phyloP scores from a whole-genome alignment of 1,284 basidiomycete species.

The Phellinidium pouzarii region DNA sequence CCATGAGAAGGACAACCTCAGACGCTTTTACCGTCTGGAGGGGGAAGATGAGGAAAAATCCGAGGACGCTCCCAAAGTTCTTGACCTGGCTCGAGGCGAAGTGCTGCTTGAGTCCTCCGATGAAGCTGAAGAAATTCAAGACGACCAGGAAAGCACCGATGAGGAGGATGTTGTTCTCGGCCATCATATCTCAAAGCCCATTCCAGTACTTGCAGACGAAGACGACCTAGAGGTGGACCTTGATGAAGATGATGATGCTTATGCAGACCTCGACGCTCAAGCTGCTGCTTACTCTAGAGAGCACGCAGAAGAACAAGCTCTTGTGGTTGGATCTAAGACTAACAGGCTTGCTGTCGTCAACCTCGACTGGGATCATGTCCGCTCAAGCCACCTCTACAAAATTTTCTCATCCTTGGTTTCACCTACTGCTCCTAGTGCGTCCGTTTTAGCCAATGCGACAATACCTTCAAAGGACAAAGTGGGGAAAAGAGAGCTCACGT shows the following conservation, averaged over 20 bases:
- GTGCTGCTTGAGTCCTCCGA: slow-evolving; percentile 81
- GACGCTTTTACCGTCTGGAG: slow-evolving; percentile 77
- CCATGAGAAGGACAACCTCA: slow-evolving; percentile 70
- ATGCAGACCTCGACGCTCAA: slow-evolving; percentile 69
- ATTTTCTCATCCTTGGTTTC: slow-evolving; percentile 88
- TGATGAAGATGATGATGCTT: slow-evolving; percentile 71
- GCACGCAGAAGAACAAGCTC: slow-evolving; percentile 32
- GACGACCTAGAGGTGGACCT: slow-evolving; percentile 52
- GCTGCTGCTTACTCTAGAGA: slow-evolving; percentile 54
- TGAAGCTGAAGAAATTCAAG: no score
- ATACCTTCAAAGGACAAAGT: slow-evolving; percentile 7
- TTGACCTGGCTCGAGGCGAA: slow-evolving; percentile 90
- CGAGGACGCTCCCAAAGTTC: slow-evolving; percentile 31
- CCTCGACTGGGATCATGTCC: slow-evolving; percentile 97
- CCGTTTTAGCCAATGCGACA: slow-evolving; percentile 28
- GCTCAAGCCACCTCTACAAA: slow-evolving; percentile 86
- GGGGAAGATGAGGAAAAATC: slow-evolving; percentile 36
- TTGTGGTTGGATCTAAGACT: slow-evolving; percentile 41
- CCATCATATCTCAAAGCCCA: slow-evolving; percentile 34
- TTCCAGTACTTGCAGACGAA: slow-evolving; percentile 33
- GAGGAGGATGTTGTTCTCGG: slow-evolving; percentile 46
- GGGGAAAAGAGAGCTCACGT: slow-evolving; percentile 23
- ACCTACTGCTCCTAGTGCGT: slow-evolving; percentile 47
- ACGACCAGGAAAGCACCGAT: slow-evolving; percentile 45
- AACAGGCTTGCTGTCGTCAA: slow-evolving; percentile 88